Percentiles rank a stretch among this genome's conserved stretches.
phyloP scores from a whole-genome alignment of 139 green algal species.

The Astrephomene gubernaculifera region DNA sequence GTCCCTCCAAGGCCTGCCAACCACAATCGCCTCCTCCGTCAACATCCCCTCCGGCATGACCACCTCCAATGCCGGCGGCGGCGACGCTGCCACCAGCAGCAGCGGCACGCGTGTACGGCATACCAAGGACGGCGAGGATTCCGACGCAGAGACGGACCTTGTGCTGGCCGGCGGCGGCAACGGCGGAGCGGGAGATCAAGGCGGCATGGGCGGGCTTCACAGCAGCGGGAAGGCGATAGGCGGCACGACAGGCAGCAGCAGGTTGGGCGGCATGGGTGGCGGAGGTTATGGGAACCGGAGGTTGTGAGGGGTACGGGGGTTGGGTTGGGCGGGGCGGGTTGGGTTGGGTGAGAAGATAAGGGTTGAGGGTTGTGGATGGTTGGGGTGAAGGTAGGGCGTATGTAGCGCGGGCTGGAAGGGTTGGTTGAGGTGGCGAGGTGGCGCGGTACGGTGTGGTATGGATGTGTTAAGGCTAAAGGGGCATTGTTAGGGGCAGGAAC shows the following conservation, averaged over 20 bases:
- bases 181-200: not conserved
- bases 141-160: conserved; percentile 15
- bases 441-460: too few species aligned
- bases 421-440: too few species aligned
- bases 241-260: not conserved
- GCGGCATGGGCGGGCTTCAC: not conserved
- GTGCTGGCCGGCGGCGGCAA: not conserved
- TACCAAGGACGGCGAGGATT: conserved; percentile 39
- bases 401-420: too few species aligned
- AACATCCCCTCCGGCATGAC: not conserved
- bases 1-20: not conserved
- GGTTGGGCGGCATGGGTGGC: not conserved
- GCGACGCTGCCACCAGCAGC: not conserved
- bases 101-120: too few species aligned
- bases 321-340: not conserved
- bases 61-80: not conserved
- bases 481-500: too few species aligned
- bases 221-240: not conserved
- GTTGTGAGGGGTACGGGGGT: conserved; percentile 8
- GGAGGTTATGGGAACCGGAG: conserved; percentile 6
- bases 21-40: conserved; percentile 6
- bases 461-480: too few species aligned
- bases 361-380: too few species aligned
- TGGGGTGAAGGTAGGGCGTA: too few species aligned
- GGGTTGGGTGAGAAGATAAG: not conserved